Evolutionary conservation across 1,284 basidiomycete species (phyloP), one percentile per base, ranked within the genome.

Genomic region (Grifola frondosa): DNA sequence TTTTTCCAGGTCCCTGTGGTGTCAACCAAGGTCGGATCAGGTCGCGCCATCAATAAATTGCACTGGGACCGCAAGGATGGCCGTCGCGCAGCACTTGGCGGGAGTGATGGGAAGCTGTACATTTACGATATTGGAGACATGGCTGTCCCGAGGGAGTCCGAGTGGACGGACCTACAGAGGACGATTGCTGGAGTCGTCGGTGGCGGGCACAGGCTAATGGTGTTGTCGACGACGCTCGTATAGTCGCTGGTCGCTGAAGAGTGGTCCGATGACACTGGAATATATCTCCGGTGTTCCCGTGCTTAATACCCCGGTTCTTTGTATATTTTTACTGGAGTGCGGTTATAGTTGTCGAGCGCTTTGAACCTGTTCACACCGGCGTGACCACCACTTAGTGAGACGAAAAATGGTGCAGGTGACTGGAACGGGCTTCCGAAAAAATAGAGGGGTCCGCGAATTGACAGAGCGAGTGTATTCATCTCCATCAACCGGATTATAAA

Each of bases 41-140:
- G 83, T 0, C 80, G 84, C 6, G 94, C 93, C 9, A 80, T 99
- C 56, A 99, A 99, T 73, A 98, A 97, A 68, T 65, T 99, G 19
- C 80, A 88, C 48, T 99, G 95, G 94, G 93, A 98, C 59, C 75
- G 80, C 43, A 87, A 89, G 64, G 86, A 92, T 53, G 86, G 89
- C 4, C 80, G 88, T 29, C 82, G 91, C 35, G 88, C 81, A 3
- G 96, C 90, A 0, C 67, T 96, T 26, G 97, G 94, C 20, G 91
- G 91, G 11, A 89, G 89, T 52, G 95, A 98, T 53, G 97, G 97
- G 16, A 84, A 81, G 49, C 66, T 99, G 43, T 96, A 97, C 65
- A 79, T 99, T 29, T 97, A 97, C 65, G 94, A 96, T 59, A 83
- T 96, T 50, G 90, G 91, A n/a, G 92, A 96, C 59, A 84, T 88